These are phyloP conservation scores for Dothistroma pini DNA, from an alignment of 2,329 filamentous ascomycete species.

Conservation along the genomic window DNA sequence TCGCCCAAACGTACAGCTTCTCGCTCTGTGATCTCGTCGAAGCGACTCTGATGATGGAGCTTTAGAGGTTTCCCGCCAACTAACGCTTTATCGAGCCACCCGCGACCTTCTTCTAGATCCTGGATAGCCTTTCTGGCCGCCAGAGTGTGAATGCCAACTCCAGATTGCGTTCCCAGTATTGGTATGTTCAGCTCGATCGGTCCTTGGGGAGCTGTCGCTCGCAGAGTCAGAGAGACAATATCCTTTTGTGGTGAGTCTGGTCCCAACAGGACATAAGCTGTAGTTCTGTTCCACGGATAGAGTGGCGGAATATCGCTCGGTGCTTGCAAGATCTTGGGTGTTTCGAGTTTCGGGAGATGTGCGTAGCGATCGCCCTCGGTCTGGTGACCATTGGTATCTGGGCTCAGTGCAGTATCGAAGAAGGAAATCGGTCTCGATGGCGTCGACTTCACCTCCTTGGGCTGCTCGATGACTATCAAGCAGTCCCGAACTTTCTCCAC, in stretches of 20 bases:
- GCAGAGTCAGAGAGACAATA: slow-evolving; percentile 56
- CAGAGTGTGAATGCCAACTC: slow-evolving; percentile 58
- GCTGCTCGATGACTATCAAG: slow-evolving; percentile 40
- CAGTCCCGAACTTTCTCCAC: slow-evolving; percentile 56
- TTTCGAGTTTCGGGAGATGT: slow-evolving; percentile 51
- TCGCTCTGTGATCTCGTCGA: slow-evolving; percentile 58
- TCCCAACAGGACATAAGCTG: slow-evolving; percentile 62
- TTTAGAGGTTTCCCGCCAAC: slow-evolving; percentile 42
- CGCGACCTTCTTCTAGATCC: slow-evolving; percentile 67
- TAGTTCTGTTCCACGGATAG: slow-evolving; percentile 64
- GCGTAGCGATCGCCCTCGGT: slow-evolving; percentile 40
- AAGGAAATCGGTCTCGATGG: not conserved
- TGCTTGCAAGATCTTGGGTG: slow-evolving; percentile 60
- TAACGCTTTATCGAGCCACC: slow-evolving; percentile 57
- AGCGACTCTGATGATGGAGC: slow-evolving; percentile 48
- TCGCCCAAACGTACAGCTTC: slow-evolving; percentile 65
- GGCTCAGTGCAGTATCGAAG: not conserved
- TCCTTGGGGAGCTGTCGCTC: slow-evolving; percentile 54
- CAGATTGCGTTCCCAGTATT: slow-evolving; percentile 35
- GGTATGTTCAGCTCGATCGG: slow-evolving; percentile 63
- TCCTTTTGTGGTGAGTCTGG: slow-evolving; percentile 46
- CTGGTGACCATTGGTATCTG: slow-evolving; percentile 26
- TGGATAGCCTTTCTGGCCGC: slow-evolving; percentile 64
- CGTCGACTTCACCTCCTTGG: not conserved
- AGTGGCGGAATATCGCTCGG: slow-evolving; percentile 62